A percentile compares a stretch with the other conserved stretches of the same genome.
phyloP scores from a whole-genome alignment of 2,329 filamentous ascomycete genomes.

The Xylariaceae sp. region DNA sequence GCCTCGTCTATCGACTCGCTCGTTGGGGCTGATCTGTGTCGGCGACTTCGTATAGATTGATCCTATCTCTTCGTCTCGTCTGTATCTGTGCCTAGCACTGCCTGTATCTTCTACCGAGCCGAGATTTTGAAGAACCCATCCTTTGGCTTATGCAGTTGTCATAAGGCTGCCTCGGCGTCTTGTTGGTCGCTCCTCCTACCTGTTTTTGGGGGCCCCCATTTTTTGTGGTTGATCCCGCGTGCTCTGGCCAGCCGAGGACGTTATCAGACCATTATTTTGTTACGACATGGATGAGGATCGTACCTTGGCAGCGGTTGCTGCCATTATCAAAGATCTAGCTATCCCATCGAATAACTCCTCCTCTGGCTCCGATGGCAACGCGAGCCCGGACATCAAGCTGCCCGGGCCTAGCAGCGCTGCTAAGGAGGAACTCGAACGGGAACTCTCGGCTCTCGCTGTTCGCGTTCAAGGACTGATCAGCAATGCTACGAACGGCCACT shows the following conservation, averaged over 20 bases:
- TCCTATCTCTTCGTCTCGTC: slow-evolving; percentile 5
- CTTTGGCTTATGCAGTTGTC: slow-evolving; percentile 26
- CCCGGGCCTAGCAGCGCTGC: slow-evolving; percentile 71
- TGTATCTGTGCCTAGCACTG: slow-evolving; percentile 4
- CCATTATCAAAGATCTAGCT: slow-evolving; percentile 50
- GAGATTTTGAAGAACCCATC: slow-evolving; percentile 3
- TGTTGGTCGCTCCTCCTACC: slow-evolving; percentile 21
- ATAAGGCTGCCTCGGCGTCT: slow-evolving; percentile 24
- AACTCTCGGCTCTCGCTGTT: slow-evolving; percentile 71
- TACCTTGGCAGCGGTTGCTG: slow-evolving; percentile 48
- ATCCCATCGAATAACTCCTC: slow-evolving; percentile 37
- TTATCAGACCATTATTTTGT: slow-evolving; percentile 7
- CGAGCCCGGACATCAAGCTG: slow-evolving; percentile 56
- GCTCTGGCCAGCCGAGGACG: neutral
- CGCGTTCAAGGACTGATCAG: slow-evolving; percentile 81
- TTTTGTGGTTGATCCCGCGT: neutral
- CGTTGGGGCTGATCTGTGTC: slow-evolving; percentile 10
- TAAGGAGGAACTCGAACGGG: slow-evolving; percentile 74
- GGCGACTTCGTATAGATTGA: slow-evolving; percentile 8
- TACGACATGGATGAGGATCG: slow-evolving; percentile 49
- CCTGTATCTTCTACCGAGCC: slow-evolving; percentile 13
- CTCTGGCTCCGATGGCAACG: slow-evolving; percentile 36
- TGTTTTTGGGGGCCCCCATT: neutral
- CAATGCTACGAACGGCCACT: slow-evolving; percentile 52
- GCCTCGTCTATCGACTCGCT: slow-evolving; percentile 4